Base-by-base conservation (phyloP, 1,284 basidiomycete genomes). In the Pseudozyma sp. region DNA sequence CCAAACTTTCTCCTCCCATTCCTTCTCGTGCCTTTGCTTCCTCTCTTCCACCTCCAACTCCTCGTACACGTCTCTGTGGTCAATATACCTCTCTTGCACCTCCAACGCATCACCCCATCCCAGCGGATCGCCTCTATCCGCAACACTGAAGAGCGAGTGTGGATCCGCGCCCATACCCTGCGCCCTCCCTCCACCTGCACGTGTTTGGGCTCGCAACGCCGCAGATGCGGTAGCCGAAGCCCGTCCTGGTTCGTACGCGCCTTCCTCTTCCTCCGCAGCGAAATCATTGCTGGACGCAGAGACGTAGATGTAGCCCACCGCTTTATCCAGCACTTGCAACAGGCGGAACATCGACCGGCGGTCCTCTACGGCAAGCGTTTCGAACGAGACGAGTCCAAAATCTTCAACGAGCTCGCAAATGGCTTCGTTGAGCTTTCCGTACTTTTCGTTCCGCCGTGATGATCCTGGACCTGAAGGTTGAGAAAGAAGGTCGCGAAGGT, bases 331-430 rank as follows among this genome's bases (percentile, higher is more conserved):
- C 9, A 81, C 64, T 31, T 73, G 73, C 14, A 83, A 50, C 11
- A 85, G 67, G 11, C 81, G 76, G 36, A 80, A 73, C 83, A 85
- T 85, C 18, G 76, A 79, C 8, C 68, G 72, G 47, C 78, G 70
- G 58, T 85, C 83, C 50, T 84, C 83, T 8, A 84, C 81, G 0
- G 95, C 95, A 0, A 99, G 89, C 0, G 97, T 99, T 86, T 99
- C 96, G 80, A 99, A 99, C 0, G 93, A 92, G 31, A 99, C 95
- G 12, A 98, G 89, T n/a, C 91, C 89, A 85, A 91, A 98, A 83
- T 98, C 96, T 83, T 98, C 95, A 40, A 99, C 90, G 21, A 99
- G 86, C 38, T 93, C 95, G 70, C 93, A 92, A 82, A 98, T 92
- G 0, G 92, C 91, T 88, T 92, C 90, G 85, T 97, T 99, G 48